These are phyloP conservation scores for Kernera saxatilis DNA, from an alignment of 345 rosid species.

Conservation along the genomic window DNA sequence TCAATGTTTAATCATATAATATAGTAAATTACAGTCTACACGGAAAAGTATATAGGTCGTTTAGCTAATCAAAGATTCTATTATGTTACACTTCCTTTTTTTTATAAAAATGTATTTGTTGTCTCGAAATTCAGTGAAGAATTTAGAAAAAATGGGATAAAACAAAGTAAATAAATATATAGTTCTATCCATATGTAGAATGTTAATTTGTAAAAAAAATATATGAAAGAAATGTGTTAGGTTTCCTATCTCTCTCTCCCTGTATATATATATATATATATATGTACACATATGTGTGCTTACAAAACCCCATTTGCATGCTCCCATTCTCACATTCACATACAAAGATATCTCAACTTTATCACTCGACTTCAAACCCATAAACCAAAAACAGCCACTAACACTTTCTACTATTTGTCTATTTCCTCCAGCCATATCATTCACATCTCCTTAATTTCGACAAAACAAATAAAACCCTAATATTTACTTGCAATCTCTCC, in stretches of 20 bases:
- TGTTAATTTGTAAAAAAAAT: not conserved
- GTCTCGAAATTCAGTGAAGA: not conserved
- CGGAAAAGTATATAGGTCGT: not conserved
- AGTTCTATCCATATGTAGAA: not conserved
- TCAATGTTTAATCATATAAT: not conserved
- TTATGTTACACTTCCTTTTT: not conserved
- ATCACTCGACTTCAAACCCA: conserved; percentile 24
- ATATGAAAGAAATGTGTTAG: not conserved
- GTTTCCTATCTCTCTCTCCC: not conserved
- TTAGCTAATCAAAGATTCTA: not conserved
- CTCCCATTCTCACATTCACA: conserved; percentile 30
- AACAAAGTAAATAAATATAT: not conserved
- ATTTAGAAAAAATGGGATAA: not conserved
- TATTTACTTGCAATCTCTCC: not conserved
- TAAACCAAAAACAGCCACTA: conserved; percentile 3
- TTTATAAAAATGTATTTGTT: not conserved
- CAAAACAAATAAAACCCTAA: not conserved
- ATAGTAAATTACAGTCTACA: not conserved
- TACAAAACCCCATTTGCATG: conserved; percentile 30
- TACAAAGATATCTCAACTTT: conserved; percentile 20
- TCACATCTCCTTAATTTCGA: conserved; percentile 3
- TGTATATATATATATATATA: not conserved
- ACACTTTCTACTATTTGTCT: conserved; percentile 10
- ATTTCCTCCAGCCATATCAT: conserved; percentile 24
- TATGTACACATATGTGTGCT: not conserved